Percentiles rank a stretch among this genome's conserved stretches.
These are phyloP conservation scores for Paxillus ammoniavirescens DNA, from an alignment of 768 basidiomycete species.

Conservation along the genomic window DNA sequence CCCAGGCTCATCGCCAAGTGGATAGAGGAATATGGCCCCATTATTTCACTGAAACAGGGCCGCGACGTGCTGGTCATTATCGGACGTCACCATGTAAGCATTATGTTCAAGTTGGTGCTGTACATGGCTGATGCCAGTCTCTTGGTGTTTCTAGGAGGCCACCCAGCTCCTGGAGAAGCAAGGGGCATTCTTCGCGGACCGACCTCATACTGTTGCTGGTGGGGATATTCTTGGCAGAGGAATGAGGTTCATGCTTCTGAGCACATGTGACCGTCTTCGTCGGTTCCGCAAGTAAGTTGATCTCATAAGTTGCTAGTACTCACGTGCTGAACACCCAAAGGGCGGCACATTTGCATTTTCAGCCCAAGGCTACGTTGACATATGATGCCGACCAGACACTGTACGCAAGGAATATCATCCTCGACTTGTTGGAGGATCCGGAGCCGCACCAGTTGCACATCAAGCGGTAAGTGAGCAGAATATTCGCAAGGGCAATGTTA, in stretches of 20 bases:
- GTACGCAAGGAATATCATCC: conserved; percentile 26
- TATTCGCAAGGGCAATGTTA: background rate
- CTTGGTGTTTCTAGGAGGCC: conserved; percentile 29
- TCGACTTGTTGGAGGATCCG: conserved; percentile 23
- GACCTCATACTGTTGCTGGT: conserved; percentile 52
- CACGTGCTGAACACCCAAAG: conserved; percentile 22
- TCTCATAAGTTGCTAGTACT: background rate
- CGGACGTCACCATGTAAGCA: conserved; percentile 19
- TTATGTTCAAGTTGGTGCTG: background rate
- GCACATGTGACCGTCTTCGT: conserved; percentile 54
- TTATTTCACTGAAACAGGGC: conserved; percentile 25
- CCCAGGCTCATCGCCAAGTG: conserved; percentile 20
- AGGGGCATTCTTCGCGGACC: conserved; percentile 48
- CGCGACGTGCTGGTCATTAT: conserved; percentile 25
- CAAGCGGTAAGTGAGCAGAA: conserved; percentile 41
- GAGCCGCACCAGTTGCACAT: conserved; percentile 22
- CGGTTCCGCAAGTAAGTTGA: conserved; percentile 48
- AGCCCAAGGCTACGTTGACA: conserved; percentile 43
- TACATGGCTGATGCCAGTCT: background rate
- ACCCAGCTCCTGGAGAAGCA: conserved; percentile 62
- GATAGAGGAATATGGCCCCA: conserved; percentile 27
- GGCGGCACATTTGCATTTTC: conserved; percentile 52
- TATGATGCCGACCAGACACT: conserved; percentile 47
- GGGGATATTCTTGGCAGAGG: conserved; percentile 58
- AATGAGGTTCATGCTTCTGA: conserved; percentile 53